Percentiles rank a stretch among this genome's conserved stretches.
Conservation (phyloP, 2,329 filamentous ascomycete genomes). For the Paraphaeosphaeria minitans region DNA sequence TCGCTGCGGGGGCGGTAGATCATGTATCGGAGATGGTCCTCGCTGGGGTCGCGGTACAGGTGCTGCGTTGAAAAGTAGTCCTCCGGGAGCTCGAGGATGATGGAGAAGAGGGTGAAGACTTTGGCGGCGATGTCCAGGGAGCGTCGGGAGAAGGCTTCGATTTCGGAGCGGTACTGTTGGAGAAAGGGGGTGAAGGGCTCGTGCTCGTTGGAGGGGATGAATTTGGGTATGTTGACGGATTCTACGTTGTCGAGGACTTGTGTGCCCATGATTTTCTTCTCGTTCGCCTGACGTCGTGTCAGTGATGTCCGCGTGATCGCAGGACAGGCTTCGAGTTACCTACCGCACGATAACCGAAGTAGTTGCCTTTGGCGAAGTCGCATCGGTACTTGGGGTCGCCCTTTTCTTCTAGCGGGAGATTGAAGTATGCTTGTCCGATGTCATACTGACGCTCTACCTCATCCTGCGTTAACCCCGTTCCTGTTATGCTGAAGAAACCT, state of each 20-base stretch:
- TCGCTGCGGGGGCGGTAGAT: conserved; percentile 49
- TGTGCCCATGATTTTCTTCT: conserved; percentile 41
- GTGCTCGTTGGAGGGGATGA: conserved; percentile 29
- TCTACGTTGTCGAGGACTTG: conserved; percentile 40
- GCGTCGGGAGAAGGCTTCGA: conserved; percentile 34
- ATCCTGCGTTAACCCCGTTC: conserved; percentile 36
- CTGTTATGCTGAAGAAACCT: conserved; percentile 41
- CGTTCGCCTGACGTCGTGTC: conserved; percentile 26
- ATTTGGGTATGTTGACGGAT: conserved; percentile 41
- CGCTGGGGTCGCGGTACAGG: conserved; percentile 42
- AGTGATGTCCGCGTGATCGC: neutral
- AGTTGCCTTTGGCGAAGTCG: conserved; percentile 37
- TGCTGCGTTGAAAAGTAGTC: conserved; percentile 47
- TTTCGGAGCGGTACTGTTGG: conserved; percentile 30
- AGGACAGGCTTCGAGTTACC: neutral
- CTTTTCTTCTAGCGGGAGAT: conserved; percentile 38
- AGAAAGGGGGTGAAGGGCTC: conserved; percentile 37
- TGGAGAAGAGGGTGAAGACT: conserved; percentile 48
- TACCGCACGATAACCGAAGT: conserved; percentile 39
- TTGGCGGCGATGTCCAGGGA: conserved; percentile 37
- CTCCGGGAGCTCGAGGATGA: conserved; percentile 48
- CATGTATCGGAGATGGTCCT: conserved; percentile 52
- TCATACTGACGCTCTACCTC: conserved; percentile 41
- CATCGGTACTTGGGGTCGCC: conserved; percentile 35
- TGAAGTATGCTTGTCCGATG: conserved; percentile 38